These are phyloP conservation scores for Darksidea phi DNA, from an alignment of 495 filamentous ascomycete species.

Conservation along the genomic window DNA sequence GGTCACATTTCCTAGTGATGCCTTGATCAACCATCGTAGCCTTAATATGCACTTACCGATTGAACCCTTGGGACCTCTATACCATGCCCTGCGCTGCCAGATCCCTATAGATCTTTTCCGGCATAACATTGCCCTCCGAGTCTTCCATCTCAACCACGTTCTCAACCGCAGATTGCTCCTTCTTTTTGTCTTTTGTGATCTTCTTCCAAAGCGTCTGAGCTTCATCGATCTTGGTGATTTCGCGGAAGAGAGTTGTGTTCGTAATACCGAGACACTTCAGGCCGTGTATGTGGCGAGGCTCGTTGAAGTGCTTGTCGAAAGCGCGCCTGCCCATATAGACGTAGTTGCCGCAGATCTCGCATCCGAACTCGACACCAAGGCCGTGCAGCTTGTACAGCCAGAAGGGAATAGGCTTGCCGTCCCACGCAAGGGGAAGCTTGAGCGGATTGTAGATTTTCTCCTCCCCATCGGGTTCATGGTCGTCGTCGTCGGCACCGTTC, in stretches of 20 bases:
- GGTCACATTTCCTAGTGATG: too few relatives aligned
- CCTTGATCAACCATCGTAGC: too few relatives aligned
- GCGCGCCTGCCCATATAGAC: conserved; percentile 95
- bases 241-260: conserved; percentile 86
- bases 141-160: conserved; percentile 98
- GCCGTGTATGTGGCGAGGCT: conserved; percentile 86
- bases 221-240: conserved; percentile 89
- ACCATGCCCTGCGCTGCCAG: conserved; percentile 70
- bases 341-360: conserved; percentile 96
- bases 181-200: conserved; percentile 81
- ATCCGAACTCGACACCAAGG: conserved; percentile 89
- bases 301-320: conserved; percentile 98
- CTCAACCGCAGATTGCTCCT: conserved; percentile 68
- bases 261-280: conserved; percentile 91
- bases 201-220: conserved; percentile 89
- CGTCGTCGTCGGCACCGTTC: conserved; percentile 41
- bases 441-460: conserved; percentile 95
- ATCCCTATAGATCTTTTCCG: conserved; percentile 93
- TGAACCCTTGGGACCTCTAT: conserved; percentile 38
- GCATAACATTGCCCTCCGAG: conserved; percentile 96
- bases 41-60: background rate
- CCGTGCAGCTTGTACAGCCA: conserved; percentile 98
- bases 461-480: conserved; percentile 64
- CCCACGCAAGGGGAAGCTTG: conserved; percentile 93
- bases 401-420: conserved; percentile 97